Percentiles rank a stretch among this genome's conserved stretches.
Conservation (phyloP, 2,329 filamentous ascomycete species). For the Diaporthe citri region DNA sequence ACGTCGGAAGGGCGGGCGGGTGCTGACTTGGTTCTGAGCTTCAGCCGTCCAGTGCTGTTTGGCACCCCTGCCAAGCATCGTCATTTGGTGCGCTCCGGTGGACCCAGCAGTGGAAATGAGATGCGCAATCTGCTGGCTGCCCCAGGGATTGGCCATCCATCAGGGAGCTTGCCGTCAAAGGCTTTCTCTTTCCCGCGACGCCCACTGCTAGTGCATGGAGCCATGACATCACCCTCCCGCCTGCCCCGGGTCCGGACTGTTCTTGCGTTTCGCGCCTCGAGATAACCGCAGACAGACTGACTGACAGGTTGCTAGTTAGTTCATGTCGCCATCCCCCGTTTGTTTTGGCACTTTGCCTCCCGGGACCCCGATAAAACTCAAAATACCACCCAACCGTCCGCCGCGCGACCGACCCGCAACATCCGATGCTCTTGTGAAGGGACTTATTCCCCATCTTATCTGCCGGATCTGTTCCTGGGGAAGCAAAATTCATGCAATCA, state of each 20-base stretch:
- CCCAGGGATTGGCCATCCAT: neutral
- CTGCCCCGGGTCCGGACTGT: neutral
- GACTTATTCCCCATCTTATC: neutral
- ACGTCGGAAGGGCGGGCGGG: neutral
- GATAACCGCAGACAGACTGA: neutral
- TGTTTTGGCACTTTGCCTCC: neutral
- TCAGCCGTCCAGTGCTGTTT: neutral
- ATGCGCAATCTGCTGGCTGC: slow-evolving; percentile 2
- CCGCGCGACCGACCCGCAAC: slow-evolving; percentile 11
- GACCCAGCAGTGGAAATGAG: slow-evolving; percentile 17
- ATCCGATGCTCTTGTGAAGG: slow-evolving; percentile 25
- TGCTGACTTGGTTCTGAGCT: neutral
- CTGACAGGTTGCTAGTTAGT: neutral
- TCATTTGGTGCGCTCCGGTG: slow-evolving; percentile 1
- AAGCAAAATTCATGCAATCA: slow-evolving; percentile 4
- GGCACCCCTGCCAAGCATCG: slow-evolving; percentile 17
- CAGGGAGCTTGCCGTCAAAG: neutral
- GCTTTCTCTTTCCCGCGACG: neutral
- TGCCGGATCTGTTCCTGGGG: neutral
- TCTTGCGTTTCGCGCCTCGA: neutral
- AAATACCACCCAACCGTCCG: neutral
- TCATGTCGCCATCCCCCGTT: neutral
- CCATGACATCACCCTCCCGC: slow-evolving; percentile 17
- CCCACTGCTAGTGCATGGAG: neutral
- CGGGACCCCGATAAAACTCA: slow-evolving; percentile 19